A percentile compares a stretch with the other conserved stretches of the same genome.
Conservation (phyloP, 495 filamentous ascomycete genomes). For the Penicillium ucsense region DNA sequence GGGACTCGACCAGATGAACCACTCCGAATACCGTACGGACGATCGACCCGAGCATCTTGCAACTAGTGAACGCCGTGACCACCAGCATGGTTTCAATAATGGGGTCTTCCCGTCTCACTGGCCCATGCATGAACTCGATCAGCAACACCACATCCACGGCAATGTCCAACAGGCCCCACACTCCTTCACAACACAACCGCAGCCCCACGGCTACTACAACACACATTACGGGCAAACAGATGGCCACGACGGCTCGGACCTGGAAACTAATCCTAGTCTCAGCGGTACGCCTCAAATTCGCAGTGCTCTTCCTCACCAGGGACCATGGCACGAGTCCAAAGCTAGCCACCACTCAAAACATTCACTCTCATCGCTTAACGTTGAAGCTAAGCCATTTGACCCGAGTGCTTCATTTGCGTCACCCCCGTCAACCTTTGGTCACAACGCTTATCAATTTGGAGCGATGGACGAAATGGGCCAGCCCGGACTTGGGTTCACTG, state of each 20-base stretch:
- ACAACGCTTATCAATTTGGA: constrained; percentile 45
- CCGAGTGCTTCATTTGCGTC: constrained; percentile 55
- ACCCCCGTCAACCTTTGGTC: constrained; percentile 44
- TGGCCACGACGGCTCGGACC: constrained; percentile 52
- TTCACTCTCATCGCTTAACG: constrained; percentile 64
- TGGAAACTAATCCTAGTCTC: constrained; percentile 69
- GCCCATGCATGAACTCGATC: constrained; percentile 24
- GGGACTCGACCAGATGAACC: constrained; percentile 68
- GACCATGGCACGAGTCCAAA: constrained; percentile 32
- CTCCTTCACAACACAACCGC: constrained; percentile 25
- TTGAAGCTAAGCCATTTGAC: constrained; percentile 81
- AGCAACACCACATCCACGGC: constrained; percentile 12
- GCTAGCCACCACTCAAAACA: constrained; percentile 28
- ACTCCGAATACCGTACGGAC: constrained; percentile 65
- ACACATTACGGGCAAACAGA: constrained; percentile 26
- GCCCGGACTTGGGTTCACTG: constrained; percentile 47
- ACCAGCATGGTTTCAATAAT: constrained; percentile 17
- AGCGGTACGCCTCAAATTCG: constrained; percentile 49
- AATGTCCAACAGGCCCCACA: constrained; percentile 6
- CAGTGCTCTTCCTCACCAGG: constrained; percentile 21
- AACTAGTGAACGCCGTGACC: constrained; percentile 44
- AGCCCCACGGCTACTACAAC: constrained; percentile 28
- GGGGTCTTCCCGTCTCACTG: constrained; percentile 34
- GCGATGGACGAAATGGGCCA: constrained; percentile 19
- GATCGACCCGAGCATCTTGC: constrained; percentile 61